Percentiles rank a stretch among this genome's conserved stretches.
Conservation (phyloP, 257 asterid species). For the Solanum sparsipilum region DNA sequence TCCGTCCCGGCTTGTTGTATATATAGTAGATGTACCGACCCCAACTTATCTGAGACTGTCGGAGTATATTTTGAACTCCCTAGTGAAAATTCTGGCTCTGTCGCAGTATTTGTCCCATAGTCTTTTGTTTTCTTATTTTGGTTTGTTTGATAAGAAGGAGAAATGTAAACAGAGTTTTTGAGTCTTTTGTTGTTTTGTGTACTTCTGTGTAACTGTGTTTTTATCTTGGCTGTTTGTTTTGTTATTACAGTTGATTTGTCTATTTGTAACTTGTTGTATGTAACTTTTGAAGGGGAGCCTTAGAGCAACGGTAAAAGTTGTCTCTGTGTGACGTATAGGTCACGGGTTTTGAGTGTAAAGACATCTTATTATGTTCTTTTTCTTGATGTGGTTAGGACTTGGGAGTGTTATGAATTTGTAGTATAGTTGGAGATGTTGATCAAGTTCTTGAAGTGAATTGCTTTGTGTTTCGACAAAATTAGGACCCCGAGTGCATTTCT, state of each 20-base stretch:
- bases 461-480: background rate
- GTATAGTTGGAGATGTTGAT: background rate
- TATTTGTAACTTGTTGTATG: background rate
- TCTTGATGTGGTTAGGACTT: background rate
- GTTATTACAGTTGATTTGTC: background rate
- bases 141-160: background rate
- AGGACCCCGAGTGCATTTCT: background rate
- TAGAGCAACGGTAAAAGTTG: background rate
- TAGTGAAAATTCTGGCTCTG: background rate
- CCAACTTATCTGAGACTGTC: background rate
- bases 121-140: background rate
- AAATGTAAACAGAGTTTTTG: background rate
- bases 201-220: background rate
- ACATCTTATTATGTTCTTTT: background rate
- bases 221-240: background rate
- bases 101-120: background rate
- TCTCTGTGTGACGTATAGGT: background rate
- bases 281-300: background rate
- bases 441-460: background rate
- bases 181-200: background rate
- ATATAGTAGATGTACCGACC: background rate
- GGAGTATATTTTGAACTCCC: background rate
- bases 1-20: background rate
- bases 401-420: background rate
- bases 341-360: background rate